Percentiles rank a stretch among this genome's conserved stretches.
Evolutionary conservation across 1,284 basidiomycete species (phyloP).

Genomic region (Trametes versicolor): DNA sequence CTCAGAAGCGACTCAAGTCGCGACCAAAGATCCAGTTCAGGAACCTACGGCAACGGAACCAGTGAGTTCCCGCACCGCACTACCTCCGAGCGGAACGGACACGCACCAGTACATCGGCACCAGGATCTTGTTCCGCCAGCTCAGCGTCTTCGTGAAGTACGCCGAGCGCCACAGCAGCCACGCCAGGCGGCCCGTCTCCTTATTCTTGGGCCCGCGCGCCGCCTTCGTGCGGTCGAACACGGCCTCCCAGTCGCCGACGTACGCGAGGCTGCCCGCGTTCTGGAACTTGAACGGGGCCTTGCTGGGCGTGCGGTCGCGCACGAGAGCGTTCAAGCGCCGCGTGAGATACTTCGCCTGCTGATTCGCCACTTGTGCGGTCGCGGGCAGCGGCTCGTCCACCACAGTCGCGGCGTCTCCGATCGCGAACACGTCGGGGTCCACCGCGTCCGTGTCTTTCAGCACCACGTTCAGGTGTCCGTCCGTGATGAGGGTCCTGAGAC

Average conservation of each 20-base stretch:
- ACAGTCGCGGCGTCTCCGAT: conserved; percentile 84
- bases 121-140: conserved; percentile 80
- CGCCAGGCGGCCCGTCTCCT: conserved; percentile 76
- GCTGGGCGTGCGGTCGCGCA: conserved; percentile 50
- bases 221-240: conserved; percentile 73
- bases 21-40: conserved; percentile 83
- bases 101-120: conserved; percentile 78
- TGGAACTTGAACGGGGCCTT: conserved; percentile 59
- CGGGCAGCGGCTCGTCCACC: conserved; percentile 73
- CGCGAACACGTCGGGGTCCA: conserved; percentile 82
- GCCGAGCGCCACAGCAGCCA: conserved; percentile 86
- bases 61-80: conserved; percentile 7
- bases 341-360: conserved; percentile 83
- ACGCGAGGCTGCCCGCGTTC: conserved; percentile 82
- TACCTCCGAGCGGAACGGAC: background rate
- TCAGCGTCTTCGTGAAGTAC: conserved; percentile 84
- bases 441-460: conserved; percentile 59
- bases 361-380: conserved; percentile 88
- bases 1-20: conserved; percentile 79
- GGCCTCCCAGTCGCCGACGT: conserved; percentile 84
- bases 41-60: conserved; percentile 51
- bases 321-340: conserved; percentile 73
- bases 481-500: conserved; percentile 62
- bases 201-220: conserved; percentile 64
- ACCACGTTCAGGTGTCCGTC: conserved; percentile 72